Percentiles rank a stretch among this genome's conserved stretches.
These are phyloP conservation scores for Conoideocrella luteorostrata DNA, from an alignment of 2,329 filamentous ascomycete species.

Conservation along the genomic window DNA sequence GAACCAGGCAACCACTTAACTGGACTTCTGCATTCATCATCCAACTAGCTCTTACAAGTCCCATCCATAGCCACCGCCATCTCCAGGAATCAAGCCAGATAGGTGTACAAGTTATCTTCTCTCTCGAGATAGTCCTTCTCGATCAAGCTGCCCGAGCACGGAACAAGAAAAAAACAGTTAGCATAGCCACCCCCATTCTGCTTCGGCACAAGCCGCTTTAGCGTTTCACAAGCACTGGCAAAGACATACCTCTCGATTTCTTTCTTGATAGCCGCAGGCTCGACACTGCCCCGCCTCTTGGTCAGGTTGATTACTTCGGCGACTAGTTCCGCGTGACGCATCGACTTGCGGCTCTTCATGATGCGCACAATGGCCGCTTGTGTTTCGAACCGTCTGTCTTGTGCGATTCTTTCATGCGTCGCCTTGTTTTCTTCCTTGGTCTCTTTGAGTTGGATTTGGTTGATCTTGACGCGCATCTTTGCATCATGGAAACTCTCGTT, in stretches of 20 bases:
- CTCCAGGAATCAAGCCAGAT: slow-evolving; percentile 52
- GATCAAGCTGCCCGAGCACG: slow-evolving; percentile 54
- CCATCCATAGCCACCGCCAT: no score
- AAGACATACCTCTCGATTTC: slow-evolving; percentile 82
- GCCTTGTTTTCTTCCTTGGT: slow-evolving; percentile 92
- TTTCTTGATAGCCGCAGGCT: slow-evolving; percentile 84
- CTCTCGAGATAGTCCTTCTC: slow-evolving; percentile 92
- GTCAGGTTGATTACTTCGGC: slow-evolving; percentile 90
- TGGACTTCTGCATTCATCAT: no score
- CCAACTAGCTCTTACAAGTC: no score
- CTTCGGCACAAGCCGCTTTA: no score
- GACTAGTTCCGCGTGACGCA: slow-evolving; percentile 80
- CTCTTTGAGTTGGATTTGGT: slow-evolving; percentile 95
- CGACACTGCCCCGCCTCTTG: slow-evolving; percentile 76
- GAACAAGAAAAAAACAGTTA: neutral
- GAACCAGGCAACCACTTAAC: no score
- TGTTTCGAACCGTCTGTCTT: slow-evolving; percentile 90
- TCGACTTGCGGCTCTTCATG: slow-evolving; percentile 88
- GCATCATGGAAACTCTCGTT: slow-evolving; percentile 71
- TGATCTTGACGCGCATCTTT: slow-evolving; percentile 93
- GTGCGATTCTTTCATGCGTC: slow-evolving; percentile 82
- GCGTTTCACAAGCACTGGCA: neutral
- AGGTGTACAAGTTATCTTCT: slow-evolving; percentile 63
- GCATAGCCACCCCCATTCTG: no score
- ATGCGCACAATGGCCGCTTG: slow-evolving; percentile 95